Evolutionary conservation across 768 basidiomycete species (phyloP), one percentile per base, ranked within the genome.

Genomic region (Gloeophyllum trabeum): DNA sequence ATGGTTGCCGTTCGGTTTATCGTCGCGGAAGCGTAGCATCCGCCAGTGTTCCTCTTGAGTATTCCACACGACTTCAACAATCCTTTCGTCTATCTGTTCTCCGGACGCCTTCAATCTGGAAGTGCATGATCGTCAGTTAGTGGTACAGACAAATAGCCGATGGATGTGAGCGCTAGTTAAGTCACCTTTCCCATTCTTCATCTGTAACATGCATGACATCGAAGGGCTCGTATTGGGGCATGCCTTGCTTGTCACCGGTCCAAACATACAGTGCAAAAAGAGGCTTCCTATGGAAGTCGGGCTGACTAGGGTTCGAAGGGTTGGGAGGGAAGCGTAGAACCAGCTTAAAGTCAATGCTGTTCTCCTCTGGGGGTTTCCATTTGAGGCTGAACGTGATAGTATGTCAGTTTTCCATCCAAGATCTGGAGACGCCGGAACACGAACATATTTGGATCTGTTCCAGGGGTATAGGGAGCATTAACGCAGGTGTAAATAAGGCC

Each of bases 351-450:
- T 99, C 96, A 52, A 98, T 83, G 1, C 92, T 93, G 58, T 99
- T 99, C 56, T 98, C 94, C 2, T 84, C 87, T 0, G 96, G 92
- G 1, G 93, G 92, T 60, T 99, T 99, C 96, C 96, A 99, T 61
- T 99, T 99, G 54, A 99, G 61, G 48, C 94, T 98, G 51, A 32
- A 10, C 50, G 21, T 41, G 24, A 14, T 37, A 48, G 19, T 24
- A 7, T 3, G 36, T 37, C 38, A 47, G 46, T 24, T 3, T 38
- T 45, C 19, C 25, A 16, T 37, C 7, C 10, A 10, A 10, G 10
- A 16, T 10, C 7, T 37, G 14, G 24, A 34, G 28, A 5, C 34
- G 3, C 23, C 5, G 13, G 28, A 45, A 18, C 12, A 62, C 79
- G 52, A 46, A 96, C 94, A 98, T 90, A 48, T 87, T 86, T 3